phyloP scores from a whole-genome alignment of 164 flowering plant species.

The Nymphaea thermarum region DNA sequence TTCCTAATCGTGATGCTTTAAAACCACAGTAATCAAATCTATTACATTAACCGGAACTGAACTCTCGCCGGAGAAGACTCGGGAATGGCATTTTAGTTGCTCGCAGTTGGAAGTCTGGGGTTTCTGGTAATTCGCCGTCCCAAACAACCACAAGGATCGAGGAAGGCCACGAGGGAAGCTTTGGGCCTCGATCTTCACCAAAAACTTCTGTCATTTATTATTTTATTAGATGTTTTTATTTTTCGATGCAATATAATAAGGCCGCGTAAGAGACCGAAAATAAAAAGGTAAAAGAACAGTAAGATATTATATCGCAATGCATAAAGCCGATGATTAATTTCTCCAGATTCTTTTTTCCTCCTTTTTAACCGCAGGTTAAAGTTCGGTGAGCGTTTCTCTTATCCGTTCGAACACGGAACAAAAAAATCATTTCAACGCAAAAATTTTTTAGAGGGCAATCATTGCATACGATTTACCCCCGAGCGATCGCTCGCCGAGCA shows the following conservation, averaged over 20 bases:
- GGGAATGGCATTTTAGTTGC: background rate
- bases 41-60: too few relatives aligned
- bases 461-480: too few relatives aligned
- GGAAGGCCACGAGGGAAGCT: background rate
- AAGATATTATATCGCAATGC: too few relatives aligned
- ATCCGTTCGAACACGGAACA: too few relatives aligned
- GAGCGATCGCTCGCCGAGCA: too few relatives aligned
- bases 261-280: background rate
- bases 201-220: background rate
- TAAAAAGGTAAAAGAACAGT: background rate
- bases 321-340: background rate
- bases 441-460: too few relatives aligned
- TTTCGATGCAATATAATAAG: background rate
- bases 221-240: too few relatives aligned
- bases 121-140: background rate
- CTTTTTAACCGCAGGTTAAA: background rate
- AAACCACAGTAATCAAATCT: too few relatives aligned
- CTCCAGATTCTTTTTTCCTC: background rate
- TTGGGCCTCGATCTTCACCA: background rate
- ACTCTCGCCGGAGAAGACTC: background rate
- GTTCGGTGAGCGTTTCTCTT: background rate
- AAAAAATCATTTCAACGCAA: too few relatives aligned
- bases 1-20: too few relatives aligned
- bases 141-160: background rate
- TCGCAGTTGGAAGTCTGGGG: background rate